phyloP scores from a whole-genome alignment of 176 grass and related monocot genomes.

The Dendrocalamus sinicus region DNA sequence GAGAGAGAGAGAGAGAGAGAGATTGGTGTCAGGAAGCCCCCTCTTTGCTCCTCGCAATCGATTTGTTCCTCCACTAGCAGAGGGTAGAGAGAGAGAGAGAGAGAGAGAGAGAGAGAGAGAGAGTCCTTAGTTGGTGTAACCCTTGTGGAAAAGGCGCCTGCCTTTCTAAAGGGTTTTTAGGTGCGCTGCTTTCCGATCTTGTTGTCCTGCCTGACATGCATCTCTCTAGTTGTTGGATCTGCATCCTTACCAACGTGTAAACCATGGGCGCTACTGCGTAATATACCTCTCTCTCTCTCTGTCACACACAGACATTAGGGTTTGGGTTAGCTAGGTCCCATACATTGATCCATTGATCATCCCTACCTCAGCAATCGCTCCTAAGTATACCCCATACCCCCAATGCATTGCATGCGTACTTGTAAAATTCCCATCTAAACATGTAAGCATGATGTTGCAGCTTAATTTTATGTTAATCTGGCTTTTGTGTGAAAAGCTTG shows the following conservation, averaged over 20 bases:
- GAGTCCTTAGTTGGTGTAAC: constrained; percentile 7
- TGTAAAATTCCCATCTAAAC: background rate
- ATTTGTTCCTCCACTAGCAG: constrained; percentile 48
- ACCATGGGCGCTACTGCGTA: constrained; percentile 7
- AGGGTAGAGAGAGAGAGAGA: constrained; percentile 16
- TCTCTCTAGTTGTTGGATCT: constrained; percentile 16
- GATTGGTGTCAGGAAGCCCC: background rate
- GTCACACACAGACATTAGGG: background rate
- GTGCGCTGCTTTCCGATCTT: constrained; percentile 44
- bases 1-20: background rate
- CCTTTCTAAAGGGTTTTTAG: constrained; percentile 55
- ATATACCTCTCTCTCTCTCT: background rate
- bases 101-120: constrained; percentile 30
- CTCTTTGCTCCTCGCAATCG: constrained; percentile 37
- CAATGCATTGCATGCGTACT: too few species aligned
- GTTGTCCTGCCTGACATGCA: constrained; percentile 40
- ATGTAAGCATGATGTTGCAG: background rate
- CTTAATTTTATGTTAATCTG: background rate
- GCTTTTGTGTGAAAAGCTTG: background rate
- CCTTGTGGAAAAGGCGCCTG: constrained; percentile 47
- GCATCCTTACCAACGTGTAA: constrained; percentile 16
- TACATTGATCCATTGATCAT: background rate
- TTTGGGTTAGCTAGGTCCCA: background rate
- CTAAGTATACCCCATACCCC: background rate
- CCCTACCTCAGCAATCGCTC: background rate